Base-by-base conservation (phyloP, 2,329 filamentous ascomycete genomes). In the Myriosclerotinia duriaeana region DNA sequence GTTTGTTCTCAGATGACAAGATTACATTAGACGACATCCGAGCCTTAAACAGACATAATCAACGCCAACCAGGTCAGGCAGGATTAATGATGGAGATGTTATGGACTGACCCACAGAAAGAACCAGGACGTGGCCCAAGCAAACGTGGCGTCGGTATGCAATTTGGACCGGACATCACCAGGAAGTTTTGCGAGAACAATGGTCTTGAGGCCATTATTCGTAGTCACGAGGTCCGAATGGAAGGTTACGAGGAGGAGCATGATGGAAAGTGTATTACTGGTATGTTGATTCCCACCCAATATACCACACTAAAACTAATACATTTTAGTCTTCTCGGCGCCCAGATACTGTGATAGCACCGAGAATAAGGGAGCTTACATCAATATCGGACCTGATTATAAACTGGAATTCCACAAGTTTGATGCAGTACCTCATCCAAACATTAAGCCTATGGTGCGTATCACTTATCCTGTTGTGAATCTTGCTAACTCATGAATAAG, bases 31-130 rank as follows among this genome's bases (percentile, higher is more conserved):
- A 98, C 72, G 94, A 99, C 76, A 96, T 99, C 72, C 87, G 95
- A 72, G 96, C 96, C 80, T 83, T 98, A 67, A 89, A 98, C 79
- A 85, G 94, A 71, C 93, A 97, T 80, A 88, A 86, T 77, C 95
- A 98, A 79, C 86, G 92, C 69, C 94, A 98, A 75, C 94, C 95
- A 3, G 95, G 95, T 42, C 95, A 99, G 78, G 82, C 90, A 59
- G 95, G 95, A 17, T 81, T 99, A 74, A 99, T 99, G 95, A 99
- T 99, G 95, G 95, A 99, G 80, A 99, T 99, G 95, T 85, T 99
- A 56, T 99, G 95, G 95, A 98, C 95, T 0, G 95, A 99, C 77
- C 95, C 95, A 3, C 95, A 99, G 78, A 85, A 90, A 0, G 84
- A 88, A 72, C 88, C 90, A 38, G 95, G 95, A 63, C 88, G 95